These are phyloP conservation scores for Alloteropsis semialata DNA, from an alignment of 176 grass and related monocot genomes.

Conservation along the genomic window DNA sequence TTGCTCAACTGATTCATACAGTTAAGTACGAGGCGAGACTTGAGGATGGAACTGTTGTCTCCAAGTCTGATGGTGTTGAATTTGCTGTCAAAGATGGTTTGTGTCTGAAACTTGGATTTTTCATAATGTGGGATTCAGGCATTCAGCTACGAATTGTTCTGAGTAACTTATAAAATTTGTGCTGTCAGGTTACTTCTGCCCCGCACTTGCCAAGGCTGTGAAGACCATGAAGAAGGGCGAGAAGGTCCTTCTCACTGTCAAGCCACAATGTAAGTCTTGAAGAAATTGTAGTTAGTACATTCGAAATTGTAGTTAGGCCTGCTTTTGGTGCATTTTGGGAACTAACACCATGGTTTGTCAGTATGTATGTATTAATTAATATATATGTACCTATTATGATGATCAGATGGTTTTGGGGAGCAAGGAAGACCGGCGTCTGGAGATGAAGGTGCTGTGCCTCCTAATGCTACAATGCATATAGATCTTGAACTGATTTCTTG, in stretches of 20 bases:
- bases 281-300: too few species aligned
- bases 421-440: conserved; percentile 55
- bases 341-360: neutral
- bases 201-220: conserved; percentile 59
- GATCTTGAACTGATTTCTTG: conserved; percentile 76
- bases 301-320: too few species aligned
- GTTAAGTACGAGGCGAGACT: conserved; percentile 74
- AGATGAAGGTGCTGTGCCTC: conserved; percentile 44
- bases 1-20: conserved; percentile 14
- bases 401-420: conserved; percentile 79
- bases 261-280: conserved; percentile 67
- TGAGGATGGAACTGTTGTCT: conserved; percentile 72
- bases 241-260: conserved; percentile 72
- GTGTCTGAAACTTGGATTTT: neutral
- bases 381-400: neutral
- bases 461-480: conserved; percentile 53
- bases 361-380: neutral
- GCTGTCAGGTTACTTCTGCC: conserved; percentile 62
- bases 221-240: conserved; percentile 93
- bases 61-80: conserved; percentile 69
- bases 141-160: neutral
- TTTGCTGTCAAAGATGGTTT: conserved; percentile 84
- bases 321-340: neutral
- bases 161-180: neutral
- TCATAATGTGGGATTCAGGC: neutral